These are phyloP conservation scores for Guillardia theta DNA, from an alignment of 78 protist species.

Conservation along the genomic window DNA sequence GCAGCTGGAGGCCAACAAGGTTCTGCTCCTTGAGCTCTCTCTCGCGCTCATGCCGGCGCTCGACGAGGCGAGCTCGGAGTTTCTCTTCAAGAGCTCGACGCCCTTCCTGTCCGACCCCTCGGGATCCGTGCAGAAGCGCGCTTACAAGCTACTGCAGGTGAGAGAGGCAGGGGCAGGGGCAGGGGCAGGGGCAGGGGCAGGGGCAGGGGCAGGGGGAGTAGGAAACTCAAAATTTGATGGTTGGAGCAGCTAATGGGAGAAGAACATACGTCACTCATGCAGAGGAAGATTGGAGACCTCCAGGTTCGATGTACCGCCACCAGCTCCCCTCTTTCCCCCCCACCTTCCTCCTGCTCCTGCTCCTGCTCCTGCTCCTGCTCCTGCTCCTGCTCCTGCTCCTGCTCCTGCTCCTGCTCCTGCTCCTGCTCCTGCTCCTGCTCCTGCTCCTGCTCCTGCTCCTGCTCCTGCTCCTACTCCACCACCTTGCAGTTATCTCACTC, in stretches of 20 bases:
- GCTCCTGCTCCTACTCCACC: no score
- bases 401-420: neutral
- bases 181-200: neutral
- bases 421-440: neutral
- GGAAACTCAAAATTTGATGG: no score
- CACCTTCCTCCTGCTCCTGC: no score
- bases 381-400: no score
- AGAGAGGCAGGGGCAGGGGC: neutral
- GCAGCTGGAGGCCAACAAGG: neutral
- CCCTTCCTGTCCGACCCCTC: neutral
- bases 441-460: neutral
- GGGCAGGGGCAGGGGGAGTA: neutral
- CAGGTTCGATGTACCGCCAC: no score
- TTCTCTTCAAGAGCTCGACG: neutral
- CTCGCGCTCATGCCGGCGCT: conserved; percentile 22
- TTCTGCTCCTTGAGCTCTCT: neutral
- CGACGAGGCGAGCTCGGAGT: neutral
- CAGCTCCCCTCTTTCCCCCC: no score
- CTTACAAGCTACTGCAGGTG: conserved; percentile 14
- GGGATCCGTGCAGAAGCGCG: conserved; percentile 20
- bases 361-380: no score
- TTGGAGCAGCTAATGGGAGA: neutral
- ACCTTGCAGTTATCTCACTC: no score
- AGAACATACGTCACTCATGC: neutral
- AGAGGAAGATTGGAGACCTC: neutral